These are phyloP conservation scores for Aspergillus fructus DNA, from an alignment of 2,329 filamentous ascomycete genomes.

Conservation along the genomic window DNA sequence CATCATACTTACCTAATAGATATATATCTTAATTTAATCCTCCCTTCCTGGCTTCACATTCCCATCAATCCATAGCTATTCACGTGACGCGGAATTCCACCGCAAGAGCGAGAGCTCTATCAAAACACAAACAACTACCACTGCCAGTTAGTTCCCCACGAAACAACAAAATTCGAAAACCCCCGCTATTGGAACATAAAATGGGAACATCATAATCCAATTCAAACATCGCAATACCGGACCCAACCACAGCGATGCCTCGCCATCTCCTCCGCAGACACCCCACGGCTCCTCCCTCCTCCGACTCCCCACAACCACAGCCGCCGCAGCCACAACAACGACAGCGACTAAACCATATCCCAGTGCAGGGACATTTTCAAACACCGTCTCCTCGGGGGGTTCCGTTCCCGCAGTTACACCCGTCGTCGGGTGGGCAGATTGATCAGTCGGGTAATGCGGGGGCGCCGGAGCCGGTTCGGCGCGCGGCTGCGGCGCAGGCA, in stretches of 20 bases:
- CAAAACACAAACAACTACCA: not conserved
- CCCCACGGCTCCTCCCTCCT: constrained; percentile 10
- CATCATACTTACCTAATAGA: not conserved
- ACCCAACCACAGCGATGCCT: constrained; percentile 18
- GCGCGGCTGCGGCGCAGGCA: constrained; percentile 22
- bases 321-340: constrained; percentile 1
- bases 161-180: not conserved
- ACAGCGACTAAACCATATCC: constrained; percentile 13
- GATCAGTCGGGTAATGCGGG: constrained; percentile 6
- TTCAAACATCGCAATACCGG: not conserved
- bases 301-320: constrained; percentile 14
- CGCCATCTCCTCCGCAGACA: constrained; percentile 21
- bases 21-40: not conserved
- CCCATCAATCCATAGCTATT: not conserved
- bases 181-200: not conserved
- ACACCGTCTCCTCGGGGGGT: constrained; percentile 32
- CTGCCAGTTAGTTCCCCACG: not conserved
- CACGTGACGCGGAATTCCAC: constrained; percentile 12
- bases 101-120: constrained; percentile 2
- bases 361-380: constrained; percentile 27
- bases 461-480: constrained; percentile 8
- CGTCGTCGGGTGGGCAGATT: constrained; percentile 28
- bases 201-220: not conserved
- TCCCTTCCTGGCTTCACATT: not conserved
- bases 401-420: constrained; percentile 27